Percentiles rank a stretch among this genome's conserved stretches.
phyloP scores from a whole-genome alignment of 257 asterid genomes.

The Verbena officinalis region DNA sequence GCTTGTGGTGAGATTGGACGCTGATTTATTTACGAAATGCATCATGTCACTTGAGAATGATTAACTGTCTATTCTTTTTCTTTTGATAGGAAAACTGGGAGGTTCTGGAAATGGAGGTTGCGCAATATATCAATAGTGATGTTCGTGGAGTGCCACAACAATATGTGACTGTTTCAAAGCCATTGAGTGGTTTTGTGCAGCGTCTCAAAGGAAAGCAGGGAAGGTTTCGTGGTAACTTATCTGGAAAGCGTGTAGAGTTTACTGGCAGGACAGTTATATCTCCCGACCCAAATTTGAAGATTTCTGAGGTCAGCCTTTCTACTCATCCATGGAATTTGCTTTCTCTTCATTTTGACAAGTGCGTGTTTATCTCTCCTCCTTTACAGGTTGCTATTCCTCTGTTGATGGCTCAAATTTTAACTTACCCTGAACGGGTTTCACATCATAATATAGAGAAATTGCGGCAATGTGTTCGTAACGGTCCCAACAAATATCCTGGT shows the following conservation, averaged over 20 bases:
- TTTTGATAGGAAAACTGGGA: conserved; percentile 61
- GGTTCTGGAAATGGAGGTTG: conserved; percentile 75
- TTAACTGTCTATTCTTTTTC: conserved; percentile 18
- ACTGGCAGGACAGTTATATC: conserved; percentile 98
- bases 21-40: conserved; percentile 11
- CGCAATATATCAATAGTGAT: conserved; percentile 84
- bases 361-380: not conserved
- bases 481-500: conserved; percentile 91
- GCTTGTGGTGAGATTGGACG: not conserved
- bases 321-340: conserved; percentile 11
- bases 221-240: conserved; percentile 87
- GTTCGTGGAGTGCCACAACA: conserved; percentile 58
- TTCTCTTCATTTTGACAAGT: conserved; percentile 21
- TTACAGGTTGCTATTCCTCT: conserved; percentile 88
- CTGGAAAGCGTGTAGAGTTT: conserved; percentile 95
- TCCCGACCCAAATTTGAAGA: conserved; percentile 92
- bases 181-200: conserved; percentile 88
- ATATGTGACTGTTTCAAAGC: conserved; percentile 36
- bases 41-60: not conserved
- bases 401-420: conserved; percentile 79
- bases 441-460: conserved; percentile 89
- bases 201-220: conserved; percentile 97
- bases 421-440: conserved; percentile 94
- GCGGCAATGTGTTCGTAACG: conserved; percentile 92
- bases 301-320: conserved; percentile 65